Evolutionary conservation across 495 filamentous ascomycete genomes (phyloP).

Genomic region (Tuber melanosporum): DNA sequence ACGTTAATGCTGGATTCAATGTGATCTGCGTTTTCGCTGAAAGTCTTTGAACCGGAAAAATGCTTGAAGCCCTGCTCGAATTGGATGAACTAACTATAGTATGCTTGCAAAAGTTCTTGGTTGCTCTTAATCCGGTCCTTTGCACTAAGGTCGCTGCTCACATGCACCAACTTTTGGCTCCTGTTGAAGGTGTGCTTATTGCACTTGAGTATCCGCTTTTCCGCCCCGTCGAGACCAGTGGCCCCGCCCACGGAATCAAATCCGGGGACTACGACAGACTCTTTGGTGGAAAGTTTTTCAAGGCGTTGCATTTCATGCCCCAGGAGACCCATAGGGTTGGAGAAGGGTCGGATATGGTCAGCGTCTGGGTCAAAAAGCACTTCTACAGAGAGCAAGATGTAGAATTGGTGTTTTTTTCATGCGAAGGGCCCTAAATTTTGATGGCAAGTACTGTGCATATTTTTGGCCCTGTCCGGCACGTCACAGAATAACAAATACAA

Average conservation of each 20-base stretch:
- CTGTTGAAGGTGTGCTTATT: constrained; percentile 43
- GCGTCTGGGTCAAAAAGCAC: constrained; percentile 46
- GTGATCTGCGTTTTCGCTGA: constrained; percentile 81
- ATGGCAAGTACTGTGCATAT: too few relatives aligned
- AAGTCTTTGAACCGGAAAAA: constrained; percentile 39
- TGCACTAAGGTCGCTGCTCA: constrained; percentile 42
- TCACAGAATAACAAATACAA: too few relatives aligned
- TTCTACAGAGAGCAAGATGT: constrained; percentile 6
- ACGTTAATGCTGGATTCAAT: constrained; percentile 56
- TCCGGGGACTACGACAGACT: constrained; percentile 46
- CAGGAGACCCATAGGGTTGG: constrained; percentile 62
- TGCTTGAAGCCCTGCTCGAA: neutral
- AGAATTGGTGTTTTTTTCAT: neutral
- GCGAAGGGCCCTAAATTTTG: too few relatives aligned
- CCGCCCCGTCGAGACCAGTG: constrained; percentile 42
- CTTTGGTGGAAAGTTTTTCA: constrained; percentile 47
- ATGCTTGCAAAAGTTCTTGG: constrained; percentile 43
- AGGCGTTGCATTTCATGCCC: constrained; percentile 61
- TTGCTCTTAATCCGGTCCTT: constrained; percentile 44
- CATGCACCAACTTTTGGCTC: constrained; percentile 42
- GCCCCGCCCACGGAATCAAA: constrained; percentile 45
- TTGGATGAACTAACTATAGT: too few relatives aligned
- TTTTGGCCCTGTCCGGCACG: too few relatives aligned
- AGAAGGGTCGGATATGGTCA: constrained; percentile 56
- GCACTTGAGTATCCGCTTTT: constrained; percentile 48